These are phyloP conservation scores for Conringia planisiliqua DNA, from an alignment of 345 rosid species.

Conservation along the genomic window DNA sequence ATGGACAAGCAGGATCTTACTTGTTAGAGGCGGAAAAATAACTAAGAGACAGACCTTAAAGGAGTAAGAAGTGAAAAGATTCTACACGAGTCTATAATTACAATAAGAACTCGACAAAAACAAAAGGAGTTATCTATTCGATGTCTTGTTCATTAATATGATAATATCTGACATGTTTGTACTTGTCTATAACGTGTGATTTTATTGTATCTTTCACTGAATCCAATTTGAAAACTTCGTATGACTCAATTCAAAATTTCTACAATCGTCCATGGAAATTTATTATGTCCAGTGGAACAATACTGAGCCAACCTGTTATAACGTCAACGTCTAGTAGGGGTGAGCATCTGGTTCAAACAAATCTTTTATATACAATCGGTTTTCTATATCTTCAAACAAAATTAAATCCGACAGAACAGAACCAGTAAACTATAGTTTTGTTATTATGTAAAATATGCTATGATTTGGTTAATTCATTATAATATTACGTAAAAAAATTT, in stretches of 20 bases:
- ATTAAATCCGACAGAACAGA: no score
- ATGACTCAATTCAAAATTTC: neutral
- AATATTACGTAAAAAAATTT: no score
- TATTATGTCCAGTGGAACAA: neutral
- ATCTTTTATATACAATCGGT: neutral
- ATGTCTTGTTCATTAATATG: neutral
- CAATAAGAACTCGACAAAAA: neutral
- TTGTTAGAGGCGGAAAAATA: neutral
- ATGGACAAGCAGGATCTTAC: neutral
- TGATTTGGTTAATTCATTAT: no score
- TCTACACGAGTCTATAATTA: constrained; percentile 13
- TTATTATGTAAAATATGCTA: no score
- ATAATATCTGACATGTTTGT: neutral
- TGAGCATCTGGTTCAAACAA: neutral
- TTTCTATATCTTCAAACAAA: no score
- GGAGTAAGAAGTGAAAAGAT: neutral
- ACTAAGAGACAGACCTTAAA: neutral
- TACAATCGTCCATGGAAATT: neutral
- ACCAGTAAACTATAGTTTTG: no score
- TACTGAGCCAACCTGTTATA: neutral
- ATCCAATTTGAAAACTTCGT: neutral
- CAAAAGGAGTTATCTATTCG: neutral
- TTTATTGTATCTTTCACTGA: neutral
- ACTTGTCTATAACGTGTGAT: neutral
- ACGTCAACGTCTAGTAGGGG: neutral